Evolutionary conservation across 768 basidiomycete species (phyloP).

Genomic region (Cytidiella melzeri): DNA sequence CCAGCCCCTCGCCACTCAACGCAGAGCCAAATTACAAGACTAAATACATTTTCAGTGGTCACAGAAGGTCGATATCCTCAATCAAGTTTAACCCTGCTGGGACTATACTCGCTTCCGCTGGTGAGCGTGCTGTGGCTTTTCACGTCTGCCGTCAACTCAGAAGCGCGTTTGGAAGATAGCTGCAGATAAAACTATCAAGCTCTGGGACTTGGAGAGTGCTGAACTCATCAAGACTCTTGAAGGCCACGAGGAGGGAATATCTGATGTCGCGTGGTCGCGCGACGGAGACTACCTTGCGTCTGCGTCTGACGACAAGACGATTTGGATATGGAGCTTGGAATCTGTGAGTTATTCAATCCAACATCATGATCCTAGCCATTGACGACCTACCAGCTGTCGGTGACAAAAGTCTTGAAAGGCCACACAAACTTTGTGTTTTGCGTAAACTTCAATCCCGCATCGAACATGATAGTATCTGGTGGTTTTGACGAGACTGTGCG

Average conservation of each 20-base stretch:
- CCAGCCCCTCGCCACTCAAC: neutral
- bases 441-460: conserved; percentile 85
- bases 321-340: conserved; percentile 80
- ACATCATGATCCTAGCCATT: neutral
- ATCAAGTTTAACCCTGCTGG: conserved; percentile 90
- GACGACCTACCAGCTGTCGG: conserved; percentile 37
- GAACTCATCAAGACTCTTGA: conserved; percentile 65
- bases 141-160: conserved; percentile 9
- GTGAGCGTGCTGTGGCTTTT: conserved; percentile 39
- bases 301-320: conserved; percentile 89
- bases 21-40: conserved; percentile 46
- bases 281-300: conserved; percentile 83
- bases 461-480: conserved; percentile 88
- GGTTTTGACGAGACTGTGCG: conserved; percentile 94
- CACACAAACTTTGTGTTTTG: conserved; percentile 96
- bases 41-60: conserved; percentile 69
- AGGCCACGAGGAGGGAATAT: conserved; percentile 79
- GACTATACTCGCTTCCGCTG: conserved; percentile 71
- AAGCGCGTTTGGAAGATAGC: conserved; percentile 48
- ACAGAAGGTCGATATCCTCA: conserved; percentile 74
- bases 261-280: conserved; percentile 84
- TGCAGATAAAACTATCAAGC: conserved; percentile 76
- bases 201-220: conserved; percentile 73
- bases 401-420: conserved; percentile 64
- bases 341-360: conserved; percentile 32